A percentile compares a stretch with the other conserved stretches of the same genome.
Conservation (phyloP, 2,329 filamentous ascomycete species). For the Fusarium nelsonii region DNA sequence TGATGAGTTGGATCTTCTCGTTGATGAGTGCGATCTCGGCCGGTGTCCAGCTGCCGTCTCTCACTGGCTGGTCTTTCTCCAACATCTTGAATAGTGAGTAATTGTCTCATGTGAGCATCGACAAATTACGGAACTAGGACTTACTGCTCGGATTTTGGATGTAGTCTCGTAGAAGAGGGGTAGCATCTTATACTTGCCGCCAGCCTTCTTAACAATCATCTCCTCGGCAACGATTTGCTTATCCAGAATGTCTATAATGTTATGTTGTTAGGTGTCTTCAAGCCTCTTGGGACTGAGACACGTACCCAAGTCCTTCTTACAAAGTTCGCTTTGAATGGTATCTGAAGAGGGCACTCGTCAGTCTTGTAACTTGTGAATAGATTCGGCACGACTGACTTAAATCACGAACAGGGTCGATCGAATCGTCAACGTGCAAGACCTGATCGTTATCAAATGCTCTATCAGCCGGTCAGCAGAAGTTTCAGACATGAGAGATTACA, state of each 20-base stretch:
- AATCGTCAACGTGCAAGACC: slow-evolving; percentile 61
- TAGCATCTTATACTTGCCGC: slow-evolving; percentile 61
- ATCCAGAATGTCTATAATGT: slow-evolving; percentile 52
- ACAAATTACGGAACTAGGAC: neutral
- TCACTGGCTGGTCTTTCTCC: slow-evolving; percentile 56
- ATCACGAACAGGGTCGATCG: slow-evolving; percentile 59
- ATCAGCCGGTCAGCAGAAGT: neutral
- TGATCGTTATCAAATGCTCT: slow-evolving; percentile 61
- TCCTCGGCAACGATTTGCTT: slow-evolving; percentile 57
- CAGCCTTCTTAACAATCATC: slow-evolving; percentile 56
- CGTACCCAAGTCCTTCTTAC: slow-evolving; percentile 55
- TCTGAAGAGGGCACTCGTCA: slow-evolving; percentile 30
- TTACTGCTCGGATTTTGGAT: slow-evolving; percentile 54
- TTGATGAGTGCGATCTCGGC: slow-evolving; percentile 61
- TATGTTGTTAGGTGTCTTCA: slow-evolving; percentile 1
- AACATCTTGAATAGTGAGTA: slow-evolving; percentile 50
- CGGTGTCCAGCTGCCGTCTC: slow-evolving; percentile 58
- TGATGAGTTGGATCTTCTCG: slow-evolving; percentile 60
- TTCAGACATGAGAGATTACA: fast-evolving
- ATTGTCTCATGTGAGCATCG: no score
- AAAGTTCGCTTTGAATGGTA: slow-evolving; percentile 47
- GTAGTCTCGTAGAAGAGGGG: slow-evolving; percentile 59
- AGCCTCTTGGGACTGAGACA: fast-evolving
- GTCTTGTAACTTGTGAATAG: neutral
- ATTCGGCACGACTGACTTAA: slow-evolving; percentile 50